Conservation (phyloP, 2,329 filamentous ascomycete genomes). For the Botrytis galanthina region DNA sequence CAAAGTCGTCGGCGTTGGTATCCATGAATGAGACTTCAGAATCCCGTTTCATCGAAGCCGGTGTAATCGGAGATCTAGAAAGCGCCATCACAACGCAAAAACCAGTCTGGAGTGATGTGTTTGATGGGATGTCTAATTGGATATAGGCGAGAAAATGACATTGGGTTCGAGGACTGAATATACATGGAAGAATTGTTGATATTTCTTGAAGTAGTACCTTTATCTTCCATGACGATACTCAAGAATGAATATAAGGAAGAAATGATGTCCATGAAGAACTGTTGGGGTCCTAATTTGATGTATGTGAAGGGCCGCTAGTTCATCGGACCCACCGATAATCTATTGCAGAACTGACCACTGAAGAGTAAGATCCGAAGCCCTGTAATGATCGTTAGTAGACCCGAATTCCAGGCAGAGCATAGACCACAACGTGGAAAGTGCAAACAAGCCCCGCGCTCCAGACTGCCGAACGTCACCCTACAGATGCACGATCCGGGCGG, state of each 20-base stretch:
- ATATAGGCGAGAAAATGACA: conserved; percentile 2
- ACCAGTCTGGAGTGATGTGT: neutral
- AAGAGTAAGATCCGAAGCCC: conserved; percentile 18
- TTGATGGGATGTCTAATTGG: neutral
- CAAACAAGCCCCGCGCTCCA: conserved; percentile 12
- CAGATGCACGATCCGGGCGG: conserved; percentile 14
- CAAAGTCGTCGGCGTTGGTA: neutral
- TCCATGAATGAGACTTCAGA: conserved; percentile 2
- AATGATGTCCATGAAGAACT: conserved; percentile 18
- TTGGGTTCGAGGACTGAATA: neutral
- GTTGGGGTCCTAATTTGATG: conserved; percentile 22
- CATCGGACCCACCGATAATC: conserved; percentile 29
- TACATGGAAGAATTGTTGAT: neutral
- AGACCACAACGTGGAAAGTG: conserved; percentile 14
- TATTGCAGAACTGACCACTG: conserved; percentile 19
- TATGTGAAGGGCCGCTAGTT: conserved; percentile 21
- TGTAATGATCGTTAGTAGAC: conserved; percentile 16
- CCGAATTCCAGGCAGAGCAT: conserved; percentile 17
- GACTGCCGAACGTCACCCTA: conserved; percentile 17
- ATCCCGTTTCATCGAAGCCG: neutral
- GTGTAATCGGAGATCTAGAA: neutral
- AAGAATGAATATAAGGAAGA: conserved; percentile 16
- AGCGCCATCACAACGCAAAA: conserved; percentile 6
- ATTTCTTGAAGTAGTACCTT: neutral
- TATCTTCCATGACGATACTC: neutral